Conservation (phyloP, 495 filamentous ascomycete species). For the Neohortaea acidophila region DNA sequence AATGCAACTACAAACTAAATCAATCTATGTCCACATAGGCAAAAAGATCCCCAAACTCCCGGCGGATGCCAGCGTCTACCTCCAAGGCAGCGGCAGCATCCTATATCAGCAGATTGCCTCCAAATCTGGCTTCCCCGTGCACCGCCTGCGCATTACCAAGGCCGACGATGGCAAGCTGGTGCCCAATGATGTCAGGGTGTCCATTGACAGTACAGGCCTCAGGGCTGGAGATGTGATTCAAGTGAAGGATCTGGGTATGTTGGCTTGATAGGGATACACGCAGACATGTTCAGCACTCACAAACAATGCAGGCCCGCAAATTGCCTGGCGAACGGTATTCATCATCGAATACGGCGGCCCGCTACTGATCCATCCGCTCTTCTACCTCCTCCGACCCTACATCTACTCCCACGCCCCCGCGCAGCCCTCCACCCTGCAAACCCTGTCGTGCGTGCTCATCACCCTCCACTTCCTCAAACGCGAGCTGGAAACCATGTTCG, state of each 20-base stretch:
- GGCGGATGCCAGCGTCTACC: slow-evolving; percentile 18
- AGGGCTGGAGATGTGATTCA: slow-evolving; percentile 55
- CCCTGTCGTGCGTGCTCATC: slow-evolving; percentile 54
- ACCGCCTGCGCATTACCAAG: slow-evolving; percentile 56
- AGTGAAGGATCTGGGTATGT: slow-evolving; percentile 88
- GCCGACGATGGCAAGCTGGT: slow-evolving; percentile 50
- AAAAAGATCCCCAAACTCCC: slow-evolving; percentile 28
- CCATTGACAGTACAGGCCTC: slow-evolving; percentile 48
- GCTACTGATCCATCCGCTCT: slow-evolving; percentile 70
- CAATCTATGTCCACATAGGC: slow-evolving; percentile 17
- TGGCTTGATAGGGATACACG: slow-evolving; percentile 3
- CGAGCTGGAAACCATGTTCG: slow-evolving; percentile 82
- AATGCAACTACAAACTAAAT: not conserved
- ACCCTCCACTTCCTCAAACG: slow-evolving; percentile 83
- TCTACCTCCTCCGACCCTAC: slow-evolving; percentile 54
- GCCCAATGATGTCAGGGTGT: slow-evolving; percentile 51
- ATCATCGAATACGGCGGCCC: slow-evolving; percentile 89
- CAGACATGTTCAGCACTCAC: slow-evolving; percentile 2
- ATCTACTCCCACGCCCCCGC: slow-evolving; percentile 46
- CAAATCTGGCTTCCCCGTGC: slow-evolving; percentile 37
- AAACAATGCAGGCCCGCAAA: slow-evolving; percentile 57
- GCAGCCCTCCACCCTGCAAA: slow-evolving; percentile 49
- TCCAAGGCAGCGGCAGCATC: slow-evolving; percentile 19
- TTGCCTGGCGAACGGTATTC: slow-evolving; percentile 88
- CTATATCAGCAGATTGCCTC: slow-evolving; percentile 43